Evolutionary conservation across 2,329 filamentous ascomycete genomes (phyloP).

Genomic region (Colletotrichum gigasporum): DNA sequence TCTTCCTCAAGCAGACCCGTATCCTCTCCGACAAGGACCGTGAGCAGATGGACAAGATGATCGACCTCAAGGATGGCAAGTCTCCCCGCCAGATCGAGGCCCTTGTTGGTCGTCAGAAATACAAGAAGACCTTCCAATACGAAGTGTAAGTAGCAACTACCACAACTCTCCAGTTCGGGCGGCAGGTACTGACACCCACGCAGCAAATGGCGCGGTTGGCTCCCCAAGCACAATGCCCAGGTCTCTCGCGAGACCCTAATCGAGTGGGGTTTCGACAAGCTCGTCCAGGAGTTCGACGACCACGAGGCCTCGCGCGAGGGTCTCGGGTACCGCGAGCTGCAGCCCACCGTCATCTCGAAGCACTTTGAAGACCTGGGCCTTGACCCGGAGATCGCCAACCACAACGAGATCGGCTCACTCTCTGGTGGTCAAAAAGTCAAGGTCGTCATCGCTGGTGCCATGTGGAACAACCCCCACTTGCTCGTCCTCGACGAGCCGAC

Average conservation of each 20-base stretch:
- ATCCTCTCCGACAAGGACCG: conserved; percentile 85
- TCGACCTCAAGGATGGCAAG: conserved; percentile 87
- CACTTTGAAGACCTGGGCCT: conserved; percentile 98
- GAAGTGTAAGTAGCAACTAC: conserved; percentile 74
- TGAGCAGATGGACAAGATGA: conserved; percentile 88
- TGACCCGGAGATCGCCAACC: conserved; percentile 97
- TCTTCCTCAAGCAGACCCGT: conserved; percentile 97
- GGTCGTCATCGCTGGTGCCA: conserved; percentile 93
- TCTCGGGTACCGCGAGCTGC: conserved; percentile 92
- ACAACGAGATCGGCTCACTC: conserved; percentile 96
- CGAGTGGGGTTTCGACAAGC: conserved; percentile 88
- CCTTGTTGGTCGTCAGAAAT: conserved; percentile 96
- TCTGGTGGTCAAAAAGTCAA: conserved; percentile 99
- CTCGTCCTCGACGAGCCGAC: conserved; percentile 98
- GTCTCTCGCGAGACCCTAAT: conserved; percentile 92
- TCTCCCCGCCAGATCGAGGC: conserved; percentile 82
- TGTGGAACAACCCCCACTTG: conserved; percentile 99
- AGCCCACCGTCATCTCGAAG: conserved; percentile 93
- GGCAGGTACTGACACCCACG: conserved; percentile 38
- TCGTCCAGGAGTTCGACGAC: conserved; percentile 98
- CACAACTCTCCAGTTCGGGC: background rate
- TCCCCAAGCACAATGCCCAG: conserved; percentile 93
- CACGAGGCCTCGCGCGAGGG: conserved; percentile 99
- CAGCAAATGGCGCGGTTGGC: conserved; percentile 86
- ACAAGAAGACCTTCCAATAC: conserved; percentile 99